Base-by-base conservation (phyloP, 495 filamentous ascomycete genomes). In the Gamarada debralockiae region DNA sequence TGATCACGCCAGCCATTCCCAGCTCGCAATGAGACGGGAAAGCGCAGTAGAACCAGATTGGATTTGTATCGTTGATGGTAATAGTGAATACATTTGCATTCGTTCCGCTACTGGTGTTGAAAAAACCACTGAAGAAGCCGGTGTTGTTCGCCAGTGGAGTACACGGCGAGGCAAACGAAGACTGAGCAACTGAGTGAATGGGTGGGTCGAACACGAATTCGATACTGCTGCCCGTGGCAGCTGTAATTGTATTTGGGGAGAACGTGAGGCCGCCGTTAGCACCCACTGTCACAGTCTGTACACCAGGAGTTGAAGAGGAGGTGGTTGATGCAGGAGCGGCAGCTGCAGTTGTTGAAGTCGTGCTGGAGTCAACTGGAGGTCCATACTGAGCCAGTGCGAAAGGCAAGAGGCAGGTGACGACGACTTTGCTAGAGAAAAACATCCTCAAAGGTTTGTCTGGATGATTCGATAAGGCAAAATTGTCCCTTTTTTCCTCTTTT, bases 101-200 rank as follows among this genome's bases (percentile, higher is more conserved):
- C 10, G 10, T 21, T 48, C 15, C 21, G n/a, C n/a, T n/a, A n/a
- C n/a, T n/a, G 53, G 53, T n/a, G n/a, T n/a, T n/a, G n/a, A n/a
- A n/a, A n/a, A n/a, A n/a, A 20, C 74, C 77, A 18, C 73, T 78
- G 59, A 74, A 79, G 62, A 82, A 79, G 5, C 64, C 39, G 1
- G 41, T 39, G 14, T 20, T 66, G n/a, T 58, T 65, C 0, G 60
- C 65, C 1, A 74, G 62, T 6, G 82, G 77, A 17, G 77, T 65
- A 64, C 83, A 87, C 0, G 84, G 83, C 0, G 71, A 63, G 15
- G 50, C 45, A 49, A 81, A 87, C 27, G 77, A 73, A 3, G 80
- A 75, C 48, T 83, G 74, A 3, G 74, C 73, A 22, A 85, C 81
- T 3, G 79, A 80, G 60, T 86, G 84, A 52, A 83, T 84, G 55